Conservation (phyloP, 1,139 yeast species). For the Yamadazyma membranifaciens region DNA sequence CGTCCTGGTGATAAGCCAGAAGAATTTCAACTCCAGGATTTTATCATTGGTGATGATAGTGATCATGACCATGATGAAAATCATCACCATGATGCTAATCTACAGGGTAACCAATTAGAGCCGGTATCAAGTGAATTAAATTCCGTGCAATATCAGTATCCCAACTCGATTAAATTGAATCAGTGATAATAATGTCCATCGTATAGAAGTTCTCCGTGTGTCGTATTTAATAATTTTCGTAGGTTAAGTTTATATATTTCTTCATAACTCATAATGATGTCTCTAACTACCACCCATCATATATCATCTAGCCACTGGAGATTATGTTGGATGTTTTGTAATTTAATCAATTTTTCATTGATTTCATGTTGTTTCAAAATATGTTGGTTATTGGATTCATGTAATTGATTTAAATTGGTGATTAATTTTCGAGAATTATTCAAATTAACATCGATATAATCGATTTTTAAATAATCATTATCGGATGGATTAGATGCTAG, state of each 20-base stretch:
- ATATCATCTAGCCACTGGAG: conserved; percentile 27
- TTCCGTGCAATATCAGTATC: conserved; percentile 10
- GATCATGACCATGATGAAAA: conserved; percentile 9
- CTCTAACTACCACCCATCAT: not conserved
- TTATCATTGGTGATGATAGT: conserved; percentile 26
- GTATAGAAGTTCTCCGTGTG: too few relatives aligned
- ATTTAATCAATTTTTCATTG: conserved; percentile 27
- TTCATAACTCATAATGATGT: not conserved
- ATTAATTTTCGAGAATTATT: conserved; percentile 44
- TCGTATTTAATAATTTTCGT: too few relatives aligned
- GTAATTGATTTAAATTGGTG: conserved; percentile 26
- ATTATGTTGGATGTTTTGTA: conserved; percentile 26
- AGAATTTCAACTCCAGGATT: conserved; percentile 25
- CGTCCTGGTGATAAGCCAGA: conserved; percentile 18
- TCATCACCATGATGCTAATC: not conserved
- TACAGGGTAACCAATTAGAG: not conserved
- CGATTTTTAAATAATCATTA: conserved; percentile 40
- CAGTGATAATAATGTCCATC: not conserved
- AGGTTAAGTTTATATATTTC: too few relatives aligned
- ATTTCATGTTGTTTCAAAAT: conserved; percentile 21
- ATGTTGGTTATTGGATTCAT: conserved; percentile 20
- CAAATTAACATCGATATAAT: conserved; percentile 45
- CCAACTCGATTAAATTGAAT: conserved; percentile 8
- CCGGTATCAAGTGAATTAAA: conserved; percentile 10
- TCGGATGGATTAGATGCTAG: conserved; percentile 38